Percentiles rank a stretch among this genome's conserved stretches.
Conservation (phyloP, 1,139 yeast genomes). For the Spathaspora sp. region DNA sequence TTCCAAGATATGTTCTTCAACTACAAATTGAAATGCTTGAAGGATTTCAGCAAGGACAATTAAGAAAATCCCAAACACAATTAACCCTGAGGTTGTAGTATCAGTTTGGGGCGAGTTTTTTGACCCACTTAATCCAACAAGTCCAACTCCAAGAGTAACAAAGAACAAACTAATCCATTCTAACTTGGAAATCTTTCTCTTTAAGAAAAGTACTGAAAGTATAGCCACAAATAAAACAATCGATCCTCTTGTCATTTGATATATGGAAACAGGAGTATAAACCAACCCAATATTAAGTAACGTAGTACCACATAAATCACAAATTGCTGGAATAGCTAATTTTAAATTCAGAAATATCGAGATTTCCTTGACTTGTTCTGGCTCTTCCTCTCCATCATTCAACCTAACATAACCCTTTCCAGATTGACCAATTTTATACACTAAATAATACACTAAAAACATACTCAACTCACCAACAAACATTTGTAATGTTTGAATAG, state of each 20-base stretch:
- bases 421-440: constrained; percentile 19
- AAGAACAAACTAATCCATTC: constrained; percentile 68
- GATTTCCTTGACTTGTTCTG: constrained; percentile 12
- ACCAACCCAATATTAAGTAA: constrained; percentile 73
- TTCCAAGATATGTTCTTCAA: constrained; percentile 68
- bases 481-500: constrained; percentile 79
- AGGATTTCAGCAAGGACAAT: constrained; percentile 63
- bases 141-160: constrained; percentile 65
- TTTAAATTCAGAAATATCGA: constrained; percentile 26
- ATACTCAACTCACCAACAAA: constrained; percentile 68
- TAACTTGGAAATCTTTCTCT: constrained; percentile 52
- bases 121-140: constrained; percentile 74
- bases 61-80: constrained; percentile 56
- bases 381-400: constrained; percentile 12
- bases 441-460: constrained; percentile 43
- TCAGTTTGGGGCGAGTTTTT: constrained; percentile 17
- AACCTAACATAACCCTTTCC: constrained; percentile 19
- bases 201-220: constrained; percentile 64
- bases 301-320: constrained; percentile 75
- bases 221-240: constrained; percentile 75
- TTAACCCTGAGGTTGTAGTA: constrained; percentile 21
- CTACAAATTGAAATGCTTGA: constrained; percentile 75
- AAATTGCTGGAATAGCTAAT: constrained; percentile 61
- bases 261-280: constrained; percentile 77
- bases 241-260: constrained; percentile 84